Base-by-base conservation (phyloP, 2,329 filamentous ascomycete genomes). In the Colletotrichum euphorbiae region DNA sequence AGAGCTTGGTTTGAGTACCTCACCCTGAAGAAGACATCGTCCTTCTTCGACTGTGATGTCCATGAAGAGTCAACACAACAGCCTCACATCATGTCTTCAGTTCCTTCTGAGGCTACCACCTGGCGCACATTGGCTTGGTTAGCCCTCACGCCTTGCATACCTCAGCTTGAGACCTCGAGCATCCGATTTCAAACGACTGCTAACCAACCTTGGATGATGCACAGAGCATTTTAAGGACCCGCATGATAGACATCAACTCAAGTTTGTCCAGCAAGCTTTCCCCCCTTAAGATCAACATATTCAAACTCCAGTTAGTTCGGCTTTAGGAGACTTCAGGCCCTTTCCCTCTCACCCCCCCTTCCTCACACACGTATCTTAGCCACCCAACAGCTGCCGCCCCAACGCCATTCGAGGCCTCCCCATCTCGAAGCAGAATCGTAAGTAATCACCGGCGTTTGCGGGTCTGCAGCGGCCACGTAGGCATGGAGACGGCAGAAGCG, bases 261-360 rank as follows among this genome's bases (percentile, higher is more conserved):
- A 31, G 52, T 63, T 56, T 57, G 64, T 65, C 61, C 36, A 38
- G 61, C 61, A 65, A 51, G 24, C 21, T 61, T 61, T 66, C 19
- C 21, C 4, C 31, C 2, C 19, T 54, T 15, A n/a, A n/a, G n/a
- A n/a, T n/a, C 17, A 33, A 17, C 9, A 13, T 13, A 36, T 19
- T 40, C 33, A 60, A 50, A 43, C 40, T 65, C 19, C 6, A 33
- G 21, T 9, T 52, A n/a, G 42, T 17, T 28, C 28, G 6, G 7
- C 7, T 24, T 28, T 7, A 28, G 7, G 28, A 7, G 28, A 28
- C 28, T 28, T 28, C 4, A 28, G 4, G 24, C 24, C 4, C 5
- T 54, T 55, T 33, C n/a, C 42, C 28, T 62, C n/a, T n/a, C n/a
- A n/a, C n/a, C n/a, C n/a, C n/a, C n/a, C n/a, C n/a, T n/a, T n/a